Evolutionary conservation across 305 asterid genomes (phyloP).

Genomic region (Rubia occidens): DNA sequence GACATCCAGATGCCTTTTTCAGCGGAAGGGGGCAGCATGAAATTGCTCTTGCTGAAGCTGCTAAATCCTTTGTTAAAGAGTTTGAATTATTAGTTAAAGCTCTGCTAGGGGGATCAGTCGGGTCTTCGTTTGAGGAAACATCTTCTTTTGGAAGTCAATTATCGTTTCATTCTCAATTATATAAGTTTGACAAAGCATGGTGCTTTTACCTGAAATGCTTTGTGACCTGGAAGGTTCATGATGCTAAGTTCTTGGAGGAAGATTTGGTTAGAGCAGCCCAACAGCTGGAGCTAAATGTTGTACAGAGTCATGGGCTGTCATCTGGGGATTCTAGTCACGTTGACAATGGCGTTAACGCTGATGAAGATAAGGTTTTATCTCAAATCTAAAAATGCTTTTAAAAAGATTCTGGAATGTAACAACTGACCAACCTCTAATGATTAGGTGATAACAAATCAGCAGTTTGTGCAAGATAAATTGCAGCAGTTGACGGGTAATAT

Average conservation of each 20-base stretch:
- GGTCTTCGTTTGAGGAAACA: conserved; percentile 21
- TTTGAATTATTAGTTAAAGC: conserved; percentile 56
- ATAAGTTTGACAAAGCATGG: conserved; percentile 76
- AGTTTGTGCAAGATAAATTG: conserved; percentile 57
- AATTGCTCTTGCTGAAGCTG: conserved; percentile 52
- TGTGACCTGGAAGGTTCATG: conserved; percentile 86
- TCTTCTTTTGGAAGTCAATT: neutral
- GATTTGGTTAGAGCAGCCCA: conserved; percentile 84
- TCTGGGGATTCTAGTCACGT: conserved; percentile 39
- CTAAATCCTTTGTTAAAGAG: conserved; percentile 54
- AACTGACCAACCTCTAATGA: neutral
- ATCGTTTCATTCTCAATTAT: conserved; percentile 52
- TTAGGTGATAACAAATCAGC: conserved; percentile 63
- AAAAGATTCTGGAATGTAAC: conserved; percentile 1
- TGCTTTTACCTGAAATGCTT: conserved; percentile 77
- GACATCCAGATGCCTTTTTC: conserved; percentile 88
- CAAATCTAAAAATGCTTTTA: neutral
- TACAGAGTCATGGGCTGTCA: conserved; percentile 55
- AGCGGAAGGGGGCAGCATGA: conserved; percentile 73
- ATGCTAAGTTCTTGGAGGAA: conserved; percentile 67
- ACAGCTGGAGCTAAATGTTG: conserved; percentile 70
- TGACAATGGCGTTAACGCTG: conserved; percentile 55
- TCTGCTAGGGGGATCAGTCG: conserved; percentile 42
- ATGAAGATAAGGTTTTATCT: conserved; percentile 52
- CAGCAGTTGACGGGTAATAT: conserved; percentile 57